Evolutionary conservation across 202 grass and related monocot species (phyloP).

Genomic region (Carex arenaria): DNA sequence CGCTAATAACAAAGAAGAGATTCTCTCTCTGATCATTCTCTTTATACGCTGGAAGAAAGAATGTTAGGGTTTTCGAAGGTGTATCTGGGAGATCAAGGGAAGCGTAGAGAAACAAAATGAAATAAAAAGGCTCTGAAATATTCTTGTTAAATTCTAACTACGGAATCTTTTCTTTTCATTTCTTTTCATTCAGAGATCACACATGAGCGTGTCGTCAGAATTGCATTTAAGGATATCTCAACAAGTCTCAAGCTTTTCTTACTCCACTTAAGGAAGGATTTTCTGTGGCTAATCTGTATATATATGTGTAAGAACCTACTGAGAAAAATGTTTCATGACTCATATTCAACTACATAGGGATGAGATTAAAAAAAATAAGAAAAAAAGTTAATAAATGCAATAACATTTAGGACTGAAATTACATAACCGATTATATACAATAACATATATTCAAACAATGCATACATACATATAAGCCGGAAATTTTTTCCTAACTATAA

Average conservation of each 20-base stretch:
- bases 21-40: neutral
- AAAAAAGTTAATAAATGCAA: neutral
- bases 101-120: neutral
- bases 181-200: constrained; percentile 18
- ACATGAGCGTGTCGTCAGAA: neutral
- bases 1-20: neutral
- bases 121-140: constrained; percentile 1
- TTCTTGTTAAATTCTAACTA: constrained; percentile 1
- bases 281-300: neutral
- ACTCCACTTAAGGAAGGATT: neutral
- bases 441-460: too few species aligned
- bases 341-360: neutral
- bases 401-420: neutral
- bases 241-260: neutral
- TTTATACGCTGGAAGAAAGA: constrained; percentile 9
- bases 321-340: neutral
- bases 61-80: neutral
- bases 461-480: neutral
- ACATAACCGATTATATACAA: too few species aligned
- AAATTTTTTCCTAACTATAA: neutral
- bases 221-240: constrained; percentile 20
- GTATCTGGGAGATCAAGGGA: neutral
- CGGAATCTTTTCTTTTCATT: constrained; percentile 10
- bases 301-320: neutral
- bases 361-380: neutral